Evolutionary conservation across 2,329 filamentous ascomycete genomes (phyloP), one percentile per base, ranked within the genome.

Genomic region (Fusarium chaquense): DNA sequence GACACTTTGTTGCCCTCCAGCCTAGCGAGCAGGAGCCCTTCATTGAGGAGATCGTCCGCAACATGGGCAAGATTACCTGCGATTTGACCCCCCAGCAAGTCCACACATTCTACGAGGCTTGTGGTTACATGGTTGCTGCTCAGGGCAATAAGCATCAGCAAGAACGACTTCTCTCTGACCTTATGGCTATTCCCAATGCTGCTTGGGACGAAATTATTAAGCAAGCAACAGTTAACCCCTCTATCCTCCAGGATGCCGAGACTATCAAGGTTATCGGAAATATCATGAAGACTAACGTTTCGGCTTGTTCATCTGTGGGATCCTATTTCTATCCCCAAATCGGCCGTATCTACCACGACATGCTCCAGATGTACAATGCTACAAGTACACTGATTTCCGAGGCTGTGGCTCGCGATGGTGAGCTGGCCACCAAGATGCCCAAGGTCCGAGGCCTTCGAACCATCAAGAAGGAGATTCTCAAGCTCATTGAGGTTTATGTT

Each of bases 281-380:
- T 82, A 98, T 99, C 78, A 99, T 99, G 96, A 99, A 99, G 87
- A 99, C 96, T 1, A 99, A 99, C 75, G 96, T 99, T 6, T 95
- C 97, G n/a, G 96, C 96, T 36, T 99, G 96, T 80, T 93, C 93
- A 36, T 98, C 96, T 1, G 96, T 99, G 62, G 96, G 97, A 35
- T 90, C 93, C 54, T 99, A 98, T 82, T 99, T 99, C 81, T 98
- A 97, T 77, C 95, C 96, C 15, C 96, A 99, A 79, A 97, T 99
- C 74, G 96, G 95, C 41, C 91, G 94, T 60, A 98, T 99, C 73
- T 99, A 98, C 80, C 90, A 97, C 73, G 96, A 99, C 78, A 98
- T 99, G 95, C 85, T 99, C 60, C 95, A 96, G 76, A 99, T 99
- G 97, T 99, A 98, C 81, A 92, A 94, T 53, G 96, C 95, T 41